A percentile compares a stretch with the other conserved stretches of the same genome.
These are phyloP conservation scores for Tremella yokohamensis DNA, from an alignment of 768 basidiomycete species.

Conservation along the genomic window DNA sequence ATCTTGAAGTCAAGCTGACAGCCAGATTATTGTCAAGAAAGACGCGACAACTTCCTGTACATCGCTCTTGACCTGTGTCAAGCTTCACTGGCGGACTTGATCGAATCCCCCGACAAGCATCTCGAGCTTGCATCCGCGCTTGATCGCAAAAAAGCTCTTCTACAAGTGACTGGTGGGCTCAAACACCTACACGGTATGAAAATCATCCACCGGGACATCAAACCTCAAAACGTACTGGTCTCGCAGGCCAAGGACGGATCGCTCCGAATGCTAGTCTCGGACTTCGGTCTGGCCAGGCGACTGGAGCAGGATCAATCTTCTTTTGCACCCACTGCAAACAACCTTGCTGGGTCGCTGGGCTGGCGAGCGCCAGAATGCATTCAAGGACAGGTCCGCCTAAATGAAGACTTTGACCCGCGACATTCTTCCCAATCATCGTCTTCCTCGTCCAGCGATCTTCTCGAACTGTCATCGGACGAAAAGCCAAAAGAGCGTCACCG, in stretches of 20 bases:
- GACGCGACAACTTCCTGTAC: slow-evolving; percentile 87
- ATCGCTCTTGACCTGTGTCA: slow-evolving; percentile 83
- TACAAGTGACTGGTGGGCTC: slow-evolving; percentile 80
- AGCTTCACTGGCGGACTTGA: slow-evolving; percentile 48
- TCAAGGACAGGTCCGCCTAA: slow-evolving; percentile 86
- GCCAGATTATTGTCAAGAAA: slow-evolving; percentile 85
- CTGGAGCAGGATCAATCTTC: slow-evolving; percentile 94
- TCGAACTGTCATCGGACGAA: slow-evolving; percentile 45
- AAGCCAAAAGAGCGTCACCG: slow-evolving; percentile 56
- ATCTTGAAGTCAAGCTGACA: slow-evolving; percentile 2
- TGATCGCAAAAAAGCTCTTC: slow-evolving; percentile 80
- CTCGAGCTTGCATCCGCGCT: slow-evolving; percentile 63
- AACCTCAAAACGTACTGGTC: slow-evolving; percentile 94
- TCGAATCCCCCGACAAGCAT: slow-evolving; percentile 60
- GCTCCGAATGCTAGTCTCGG: slow-evolving; percentile 58
- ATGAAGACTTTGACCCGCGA: slow-evolving; percentile 58
- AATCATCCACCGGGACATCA: slow-evolving; percentile 97
- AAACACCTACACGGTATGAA: slow-evolving; percentile 88
- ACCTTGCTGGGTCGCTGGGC: slow-evolving; percentile 87
- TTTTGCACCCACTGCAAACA: slow-evolving; percentile 83
- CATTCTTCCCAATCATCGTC: slow-evolving; percentile 31
- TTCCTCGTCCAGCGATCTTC: slow-evolving; percentile 15
- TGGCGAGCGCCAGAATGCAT: slow-evolving; percentile 98
- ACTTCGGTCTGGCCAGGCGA: slow-evolving; percentile 95
- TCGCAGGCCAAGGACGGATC: slow-evolving; percentile 63